Evolutionary conservation across 129 eudicot species (phyloP), one percentile per base, ranked within the genome.

Genomic region (Ambrosia artemisiifolia): DNA sequence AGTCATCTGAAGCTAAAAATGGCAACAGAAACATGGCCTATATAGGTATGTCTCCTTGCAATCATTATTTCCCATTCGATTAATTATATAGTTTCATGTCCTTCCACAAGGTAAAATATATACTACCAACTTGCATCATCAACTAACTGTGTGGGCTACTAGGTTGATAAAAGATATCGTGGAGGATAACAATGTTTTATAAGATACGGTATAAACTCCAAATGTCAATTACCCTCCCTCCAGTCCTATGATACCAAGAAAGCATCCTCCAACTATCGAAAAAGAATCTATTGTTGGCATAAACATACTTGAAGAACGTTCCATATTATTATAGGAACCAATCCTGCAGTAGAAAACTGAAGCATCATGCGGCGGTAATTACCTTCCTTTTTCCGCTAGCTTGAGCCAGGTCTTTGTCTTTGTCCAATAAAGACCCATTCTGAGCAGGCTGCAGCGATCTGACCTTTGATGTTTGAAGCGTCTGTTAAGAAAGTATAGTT

Each of bases 331-430:
- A 47, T 57, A 38, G 32, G 69, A 60, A 72, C 17, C 60, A 60
- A 44, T 42, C 36, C 13, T 11, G 51, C 47, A 73, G 36, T 19
- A 69, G 28, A 63, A 53, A 50, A 69, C n/a, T 50, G 46, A 35
- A 50, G 33, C 65, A 42, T 59, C 63, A 35, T 42, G 35, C 2
- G 54, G 32, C 38, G 63, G 59, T 32, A 34, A 18, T 46, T 80
- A 90, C 96, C 91, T 90, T 75, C 38, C 73, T 73, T 61, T 70
- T 70, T 24, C 75, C 87, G 33, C 50, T 33, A 53, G 46, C 81
- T 75, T 71, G 82, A 77, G 79, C 79, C 60, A 60, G 40, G 8
- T 77, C 65, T 59, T 60, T 77, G 8, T 77, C 65, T 59, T 60
- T 77, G 46, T 69, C 76, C 36, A 60, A 3, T 30, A 63, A 57